These are phyloP conservation scores for Pochonia chlamydosporia DNA, from an alignment of 2,329 filamentous ascomycete species.

Conservation along the genomic window DNA sequence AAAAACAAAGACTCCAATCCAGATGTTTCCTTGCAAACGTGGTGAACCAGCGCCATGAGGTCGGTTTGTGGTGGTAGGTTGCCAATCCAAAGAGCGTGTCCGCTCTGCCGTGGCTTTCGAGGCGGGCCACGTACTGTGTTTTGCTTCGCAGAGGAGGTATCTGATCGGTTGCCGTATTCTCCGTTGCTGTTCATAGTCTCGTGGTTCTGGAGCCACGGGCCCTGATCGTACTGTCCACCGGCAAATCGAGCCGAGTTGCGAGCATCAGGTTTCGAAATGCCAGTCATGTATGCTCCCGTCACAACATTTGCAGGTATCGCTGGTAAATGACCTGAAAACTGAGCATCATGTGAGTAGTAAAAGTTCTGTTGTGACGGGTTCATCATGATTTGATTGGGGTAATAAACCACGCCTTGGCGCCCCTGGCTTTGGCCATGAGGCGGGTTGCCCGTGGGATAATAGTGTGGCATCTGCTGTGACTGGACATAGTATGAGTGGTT, in stretches of 20 bases:
- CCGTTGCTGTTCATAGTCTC: not conserved
- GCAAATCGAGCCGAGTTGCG: conserved; percentile 6
- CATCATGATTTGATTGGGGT: conserved; percentile 37
- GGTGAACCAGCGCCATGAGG: conserved; percentile 79
- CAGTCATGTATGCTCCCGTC: conserved; percentile 28
- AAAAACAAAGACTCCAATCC: conserved; percentile 86
- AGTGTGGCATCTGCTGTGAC: conserved; percentile 39
- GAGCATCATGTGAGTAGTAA: conserved; percentile 37
- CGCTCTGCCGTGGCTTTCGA: conserved; percentile 49
- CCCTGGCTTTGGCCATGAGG: conserved; percentile 30
- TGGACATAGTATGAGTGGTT: conserved; percentile 42
- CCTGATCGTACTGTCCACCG: conserved; percentile 13
- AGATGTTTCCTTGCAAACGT: conserved; percentile 75
- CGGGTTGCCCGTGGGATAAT: conserved; percentile 35
- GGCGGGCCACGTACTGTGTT: conserved; percentile 28
- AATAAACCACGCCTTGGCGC: conserved; percentile 37
- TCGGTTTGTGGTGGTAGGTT: conserved; percentile 82
- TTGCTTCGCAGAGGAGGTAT: conserved; percentile 11
- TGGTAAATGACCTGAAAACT: conserved; percentile 29
- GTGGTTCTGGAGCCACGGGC: conserved; percentile 9
- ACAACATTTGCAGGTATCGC: conserved; percentile 26
- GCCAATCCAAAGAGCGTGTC: conserved; percentile 92
- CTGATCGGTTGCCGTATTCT: conserved; percentile 12
- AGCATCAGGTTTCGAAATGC: conserved; percentile 11
- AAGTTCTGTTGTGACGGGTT: conserved; percentile 34